Percentiles rank a stretch among this genome's conserved stretches.
Evolutionary conservation across 1,139 yeast genomes (phyloP).

Genomic region (Geotrichum klebahnii): DNA sequence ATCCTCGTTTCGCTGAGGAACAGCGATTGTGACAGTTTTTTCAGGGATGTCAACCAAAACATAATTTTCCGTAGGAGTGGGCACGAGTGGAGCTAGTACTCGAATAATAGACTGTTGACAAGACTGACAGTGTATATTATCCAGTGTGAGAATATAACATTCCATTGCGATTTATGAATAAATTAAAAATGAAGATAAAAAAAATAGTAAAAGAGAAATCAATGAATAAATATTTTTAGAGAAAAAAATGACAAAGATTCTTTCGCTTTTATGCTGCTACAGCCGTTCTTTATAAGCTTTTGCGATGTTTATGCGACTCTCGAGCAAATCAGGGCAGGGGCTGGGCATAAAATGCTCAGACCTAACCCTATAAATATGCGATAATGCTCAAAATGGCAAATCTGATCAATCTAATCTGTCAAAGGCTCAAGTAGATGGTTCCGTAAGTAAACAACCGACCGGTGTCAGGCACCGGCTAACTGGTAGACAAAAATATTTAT

Average conservation of each 20-base stretch:
- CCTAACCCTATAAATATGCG: background rate
- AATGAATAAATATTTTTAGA: background rate
- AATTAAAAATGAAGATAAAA: too few relatives aligned
- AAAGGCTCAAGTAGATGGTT: background rate
- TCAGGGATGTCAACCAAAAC: constrained; percentile 13
- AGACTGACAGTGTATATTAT: constrained; percentile 21
- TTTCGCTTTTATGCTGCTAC: too few relatives aligned
- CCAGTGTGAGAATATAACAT: constrained; percentile 13
- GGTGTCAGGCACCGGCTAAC: background rate
- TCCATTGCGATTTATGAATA: constrained; percentile 16
- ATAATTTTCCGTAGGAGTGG: constrained; percentile 2
- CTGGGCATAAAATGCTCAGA: background rate
- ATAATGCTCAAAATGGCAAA: background rate
- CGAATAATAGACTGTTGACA: constrained; percentile 14
- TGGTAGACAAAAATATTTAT: too few relatives aligned
- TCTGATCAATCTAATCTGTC: background rate
- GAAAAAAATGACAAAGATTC: background rate
- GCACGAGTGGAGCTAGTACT: constrained; percentile 11
- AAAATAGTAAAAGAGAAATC: background rate
- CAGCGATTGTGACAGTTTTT: constrained; percentile 14
- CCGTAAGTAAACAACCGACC: background rate
- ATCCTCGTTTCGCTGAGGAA: constrained; percentile 2
- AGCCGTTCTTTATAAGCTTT: background rate
- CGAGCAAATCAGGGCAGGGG: background rate
- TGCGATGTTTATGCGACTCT: background rate